Evolutionary conservation across 441 rosid species (phyloP).

Genomic region (Lepidium campestre): DNA sequence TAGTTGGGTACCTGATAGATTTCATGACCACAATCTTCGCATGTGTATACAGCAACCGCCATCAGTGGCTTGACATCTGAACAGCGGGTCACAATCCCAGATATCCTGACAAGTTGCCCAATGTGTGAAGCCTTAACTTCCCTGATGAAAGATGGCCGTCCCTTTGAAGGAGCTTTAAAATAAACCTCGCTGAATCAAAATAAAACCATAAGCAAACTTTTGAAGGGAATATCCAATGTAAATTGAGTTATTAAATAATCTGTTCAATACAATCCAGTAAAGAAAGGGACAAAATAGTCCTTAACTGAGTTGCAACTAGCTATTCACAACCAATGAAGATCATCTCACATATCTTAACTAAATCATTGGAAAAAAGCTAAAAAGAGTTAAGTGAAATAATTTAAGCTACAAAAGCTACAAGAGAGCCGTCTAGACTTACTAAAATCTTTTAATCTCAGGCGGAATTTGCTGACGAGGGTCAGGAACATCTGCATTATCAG

Average conservation of each 20-base stretch:
- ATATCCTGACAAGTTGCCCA: conserved; percentile 86
- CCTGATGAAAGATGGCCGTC: conserved; percentile 73
- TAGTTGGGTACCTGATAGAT: conserved; percentile 73
- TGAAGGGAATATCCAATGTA: not conserved
- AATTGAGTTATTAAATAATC: not conserved
- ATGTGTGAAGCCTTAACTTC: conserved; percentile 93
- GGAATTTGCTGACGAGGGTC: conserved; percentile 85
- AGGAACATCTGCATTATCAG: conserved; percentile 53
- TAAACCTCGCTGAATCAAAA: conserved; percentile 72
- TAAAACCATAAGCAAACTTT: conserved; percentile 1
- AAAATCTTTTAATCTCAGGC: conserved; percentile 78
- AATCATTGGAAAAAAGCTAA: not conserved
- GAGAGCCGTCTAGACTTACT: conserved; percentile 46
- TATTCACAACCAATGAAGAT: not conserved
- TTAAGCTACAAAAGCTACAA: not conserved
- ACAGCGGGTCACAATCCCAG: conserved; percentile 96
- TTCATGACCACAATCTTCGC: conserved; percentile 98
- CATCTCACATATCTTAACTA: not conserved
- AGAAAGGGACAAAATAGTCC: not conserved
- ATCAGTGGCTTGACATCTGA: conserved; percentile 98
- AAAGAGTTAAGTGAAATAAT: not conserved
- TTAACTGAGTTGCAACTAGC: not conserved
- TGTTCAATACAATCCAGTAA: not conserved
- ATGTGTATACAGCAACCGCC: conserved; percentile 97
- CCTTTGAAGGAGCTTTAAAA: conserved; percentile 81